These are phyloP conservation scores for Elsinoe arachidis DNA, from an alignment of 2,329 filamentous ascomycete genomes.

Conservation along the genomic window DNA sequence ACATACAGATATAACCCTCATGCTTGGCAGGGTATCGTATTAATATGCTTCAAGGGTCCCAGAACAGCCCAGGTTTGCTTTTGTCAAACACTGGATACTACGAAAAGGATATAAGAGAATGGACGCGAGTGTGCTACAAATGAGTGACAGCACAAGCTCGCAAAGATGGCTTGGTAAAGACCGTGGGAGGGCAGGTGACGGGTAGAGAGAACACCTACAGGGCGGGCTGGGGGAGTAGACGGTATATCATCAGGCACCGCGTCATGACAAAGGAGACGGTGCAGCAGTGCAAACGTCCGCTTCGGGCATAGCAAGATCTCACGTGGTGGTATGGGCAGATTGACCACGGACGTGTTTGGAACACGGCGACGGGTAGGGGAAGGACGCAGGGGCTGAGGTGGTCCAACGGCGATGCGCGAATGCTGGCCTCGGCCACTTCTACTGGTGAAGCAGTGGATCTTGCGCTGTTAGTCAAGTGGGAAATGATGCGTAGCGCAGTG, in stretches of 20 bases:
- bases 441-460: background rate
- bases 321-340: slow-evolving; percentile 4
- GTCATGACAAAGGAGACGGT: slow-evolving; percentile 8
- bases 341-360: background rate
- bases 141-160: slow-evolving; percentile 9
- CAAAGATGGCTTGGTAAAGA: slow-evolving; percentile 11
- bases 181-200: slow-evolving; percentile 10
- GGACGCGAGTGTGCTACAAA: slow-evolving; percentile 13
- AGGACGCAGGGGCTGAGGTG: slow-evolving; percentile 9
- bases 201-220: slow-evolving; percentile 4
- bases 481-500: slow-evolving; percentile 4
- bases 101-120: slow-evolving; percentile 12
- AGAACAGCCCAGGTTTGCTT: background rate
- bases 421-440: background rate
- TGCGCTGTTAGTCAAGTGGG: background rate
- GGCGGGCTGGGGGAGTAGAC: slow-evolving; percentile 11
- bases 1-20: slow-evolving; percentile 10
- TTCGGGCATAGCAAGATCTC: slow-evolving; percentile 11
- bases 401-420: slow-evolving; percentile 7
- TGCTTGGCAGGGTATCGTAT: slow-evolving; percentile 8
- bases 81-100: background rate
- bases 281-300: background rate
- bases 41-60: background rate
- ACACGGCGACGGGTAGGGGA: slow-evolving; percentile 3
- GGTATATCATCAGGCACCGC: slow-evolving; percentile 9